Percentiles rank a stretch among this genome's conserved stretches.
These are phyloP conservation scores for Microsporum canis DNA, from an alignment of 2,329 filamentous ascomycete genomes.

Conservation along the genomic window DNA sequence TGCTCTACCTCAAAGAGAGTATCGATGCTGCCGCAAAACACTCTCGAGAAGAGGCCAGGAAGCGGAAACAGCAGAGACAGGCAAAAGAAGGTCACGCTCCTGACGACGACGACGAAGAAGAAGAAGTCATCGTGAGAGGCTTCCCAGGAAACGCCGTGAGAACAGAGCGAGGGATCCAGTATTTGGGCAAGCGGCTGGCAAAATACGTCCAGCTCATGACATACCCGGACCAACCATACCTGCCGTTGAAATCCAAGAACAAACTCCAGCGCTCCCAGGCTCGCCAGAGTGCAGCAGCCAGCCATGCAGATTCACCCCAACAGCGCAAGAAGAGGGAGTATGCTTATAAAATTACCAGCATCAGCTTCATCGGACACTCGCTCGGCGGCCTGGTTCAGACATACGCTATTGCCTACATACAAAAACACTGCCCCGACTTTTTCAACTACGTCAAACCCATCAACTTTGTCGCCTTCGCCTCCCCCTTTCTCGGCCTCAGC, in stretches of 20 bases:
- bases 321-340: slow-evolving; percentile 26
- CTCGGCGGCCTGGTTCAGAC: slow-evolving; percentile 83
- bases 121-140: slow-evolving; percentile 73
- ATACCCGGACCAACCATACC: slow-evolving; percentile 83
- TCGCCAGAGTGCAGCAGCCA: slow-evolving; percentile 37
- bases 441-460: slow-evolving; percentile 76
- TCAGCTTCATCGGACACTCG: slow-evolving; percentile 89
- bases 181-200: slow-evolving; percentile 84
- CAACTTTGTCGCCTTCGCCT: slow-evolving; percentile 81
- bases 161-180: slow-evolving; percentile 93
- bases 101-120: slow-evolving; percentile 32
- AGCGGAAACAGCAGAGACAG: slow-evolving; percentile 37
- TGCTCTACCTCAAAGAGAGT: slow-evolving; percentile 94
- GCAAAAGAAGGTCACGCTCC: slow-evolving; percentile 13
- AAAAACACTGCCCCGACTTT: slow-evolving; percentile 87
- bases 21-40: slow-evolving; percentile 75
- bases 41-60: slow-evolving; percentile 57
- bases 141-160: slow-evolving; percentile 82
- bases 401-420: slow-evolving; percentile 90
- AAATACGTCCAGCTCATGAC: slow-evolving; percentile 83
- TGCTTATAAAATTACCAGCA: slow-evolving; percentile 78
- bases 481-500: slow-evolving; percentile 80
- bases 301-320: slow-evolving; percentile 37
- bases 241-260: slow-evolving; percentile 46
- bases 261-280: slow-evolving; percentile 33